These are phyloP conservation scores for Mycocalia duriaeana DNA, from an alignment of 1,284 basidiomycete species.

Conservation along the genomic window DNA sequence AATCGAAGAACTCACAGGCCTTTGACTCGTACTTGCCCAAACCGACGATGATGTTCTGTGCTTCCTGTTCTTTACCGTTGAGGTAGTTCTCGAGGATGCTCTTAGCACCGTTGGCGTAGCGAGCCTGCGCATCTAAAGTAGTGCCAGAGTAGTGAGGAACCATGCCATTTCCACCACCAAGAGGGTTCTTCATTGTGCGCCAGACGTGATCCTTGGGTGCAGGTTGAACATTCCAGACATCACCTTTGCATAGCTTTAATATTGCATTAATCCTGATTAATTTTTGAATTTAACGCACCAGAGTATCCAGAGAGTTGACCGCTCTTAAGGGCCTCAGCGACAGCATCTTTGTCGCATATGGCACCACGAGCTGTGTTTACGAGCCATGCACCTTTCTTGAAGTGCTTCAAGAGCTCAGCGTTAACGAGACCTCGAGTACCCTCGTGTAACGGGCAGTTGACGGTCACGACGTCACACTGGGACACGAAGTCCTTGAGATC, in stretches of 20 bases:
- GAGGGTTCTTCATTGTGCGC: conserved; percentile 78
- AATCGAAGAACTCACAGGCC: conserved; percentile 46
- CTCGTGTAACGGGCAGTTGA: conserved; percentile 92
- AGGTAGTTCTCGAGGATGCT: conserved; percentile 82
- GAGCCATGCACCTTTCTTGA: conserved; percentile 91
- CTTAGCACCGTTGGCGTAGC: conserved; percentile 81
- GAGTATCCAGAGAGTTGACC: conserved; percentile 68
- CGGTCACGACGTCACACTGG: conserved; percentile 79
- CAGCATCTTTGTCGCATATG: conserved; percentile 82
- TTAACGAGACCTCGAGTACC: conserved; percentile 80
- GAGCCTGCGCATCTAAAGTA: conserved; percentile 86
- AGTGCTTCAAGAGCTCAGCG: conserved; percentile 78
- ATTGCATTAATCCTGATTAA: not conserved
- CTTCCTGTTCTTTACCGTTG: conserved; percentile 61
- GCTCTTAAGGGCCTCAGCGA: conserved; percentile 72
- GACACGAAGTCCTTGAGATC: conserved; percentile 83
- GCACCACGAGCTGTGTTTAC: conserved; percentile 95
- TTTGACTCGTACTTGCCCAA: conserved; percentile 59
- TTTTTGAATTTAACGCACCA: conserved; percentile 13
- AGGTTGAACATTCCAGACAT: conserved; percentile 72
- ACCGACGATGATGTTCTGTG: conserved; percentile 80
- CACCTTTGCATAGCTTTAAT: conserved; percentile 19
- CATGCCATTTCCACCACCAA: conserved; percentile 81
- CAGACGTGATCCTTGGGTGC: conserved; percentile 84
- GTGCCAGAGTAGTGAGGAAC: conserved; percentile 88